Base-by-base conservation (phyloP, 257 asterid species). In the Fraxinus quadrangulata region DNA sequence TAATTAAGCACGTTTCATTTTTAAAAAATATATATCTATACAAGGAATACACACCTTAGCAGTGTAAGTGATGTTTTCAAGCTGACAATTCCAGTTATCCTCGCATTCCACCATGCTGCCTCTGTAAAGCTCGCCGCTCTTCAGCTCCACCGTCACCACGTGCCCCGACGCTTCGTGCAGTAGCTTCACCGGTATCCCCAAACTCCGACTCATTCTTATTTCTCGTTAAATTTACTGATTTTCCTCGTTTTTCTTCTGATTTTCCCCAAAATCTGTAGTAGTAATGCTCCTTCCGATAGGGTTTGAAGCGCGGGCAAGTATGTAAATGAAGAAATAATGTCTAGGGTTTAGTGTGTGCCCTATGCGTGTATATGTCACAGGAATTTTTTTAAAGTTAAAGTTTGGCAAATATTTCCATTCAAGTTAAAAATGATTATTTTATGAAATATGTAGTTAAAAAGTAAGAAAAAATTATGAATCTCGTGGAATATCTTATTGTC, bases 141-240 rank as follows among this genome's bases (percentile, higher is more conserved):
- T 94, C 71, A 92, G 86, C 84, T 94, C 99, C 70, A 92, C 97
- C 34, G 96, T 92, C 66, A 94, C 99, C 12, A 92, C 79, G 84
- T 94, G 97, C 7, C 97, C 97, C 36, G 97, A 89, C 81, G 97
- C 97, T 81, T 94, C 99, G 86, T 95, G 99, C 70, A 95, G 92
- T 82, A 95, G 93, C 94, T 94, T 94, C 90, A 94, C 97, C 84
- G 97, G 97, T 66, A 94, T 91, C 24, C 97, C 97, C 72, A 92
- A 87, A 87, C 97, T 91, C 81, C 97, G 90, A 84, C 96, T 92
- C 99, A 94, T 94, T 17, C 14, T 76, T 2, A 61, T 61, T 21
- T 23, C 28, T 21, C 28, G 6, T 16, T 21, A 61, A n/a, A n/a
- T 61, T n/a, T 21, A 10, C 67, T 23, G 31, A 61, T 61, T 6